Conservation (phyloP, 768 basidiomycete species). For the Exsudoporus frostii region DNA sequence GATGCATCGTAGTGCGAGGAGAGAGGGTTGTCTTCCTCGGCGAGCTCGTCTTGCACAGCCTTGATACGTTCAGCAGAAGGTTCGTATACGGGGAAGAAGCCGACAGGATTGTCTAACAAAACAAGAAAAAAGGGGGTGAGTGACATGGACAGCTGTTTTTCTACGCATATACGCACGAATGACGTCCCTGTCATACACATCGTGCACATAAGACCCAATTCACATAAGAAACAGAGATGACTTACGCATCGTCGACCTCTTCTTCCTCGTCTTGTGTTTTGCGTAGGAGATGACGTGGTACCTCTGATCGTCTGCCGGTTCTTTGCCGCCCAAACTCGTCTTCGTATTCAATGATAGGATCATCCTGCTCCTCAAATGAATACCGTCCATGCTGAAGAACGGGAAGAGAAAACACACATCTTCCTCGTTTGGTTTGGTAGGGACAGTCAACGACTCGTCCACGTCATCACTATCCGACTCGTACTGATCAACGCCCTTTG, state of each 20-base stretch:
- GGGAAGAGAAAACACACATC: conserved; percentile 31
- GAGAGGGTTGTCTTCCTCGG: conserved; percentile 68
- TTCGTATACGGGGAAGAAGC: conserved; percentile 86
- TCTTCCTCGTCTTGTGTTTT: conserved; percentile 41
- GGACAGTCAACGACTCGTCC: conserved; percentile 72
- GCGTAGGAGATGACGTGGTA: conserved; percentile 63
- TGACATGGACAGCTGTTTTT: background rate
- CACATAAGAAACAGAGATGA: conserved; percentile 3
- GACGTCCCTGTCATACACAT: conserved; percentile 45
- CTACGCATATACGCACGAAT: conserved; percentile 42
- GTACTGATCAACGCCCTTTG: conserved; percentile 49
- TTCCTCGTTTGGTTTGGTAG: conserved; percentile 38
- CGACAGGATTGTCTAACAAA: conserved; percentile 67
- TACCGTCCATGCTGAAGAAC: too few species aligned
- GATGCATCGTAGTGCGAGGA: conserved; percentile 79
- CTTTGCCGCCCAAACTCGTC: conserved; percentile 84
- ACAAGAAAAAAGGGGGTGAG: conserved; percentile 2
- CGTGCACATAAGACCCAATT: background rate
- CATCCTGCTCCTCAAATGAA: conserved; percentile 43
- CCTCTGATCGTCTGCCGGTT: conserved; percentile 66
- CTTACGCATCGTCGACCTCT: conserved; percentile 53
- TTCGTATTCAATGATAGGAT: conserved; percentile 80
- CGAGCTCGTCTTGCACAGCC: conserved; percentile 64
- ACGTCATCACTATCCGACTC: conserved; percentile 73
- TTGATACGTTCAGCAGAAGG: conserved; percentile 78